Evolutionary conservation across 225 moss, liverwort and hornwort species (phyloP).

Genomic region (Rhytidiadelphus loreus): DNA sequence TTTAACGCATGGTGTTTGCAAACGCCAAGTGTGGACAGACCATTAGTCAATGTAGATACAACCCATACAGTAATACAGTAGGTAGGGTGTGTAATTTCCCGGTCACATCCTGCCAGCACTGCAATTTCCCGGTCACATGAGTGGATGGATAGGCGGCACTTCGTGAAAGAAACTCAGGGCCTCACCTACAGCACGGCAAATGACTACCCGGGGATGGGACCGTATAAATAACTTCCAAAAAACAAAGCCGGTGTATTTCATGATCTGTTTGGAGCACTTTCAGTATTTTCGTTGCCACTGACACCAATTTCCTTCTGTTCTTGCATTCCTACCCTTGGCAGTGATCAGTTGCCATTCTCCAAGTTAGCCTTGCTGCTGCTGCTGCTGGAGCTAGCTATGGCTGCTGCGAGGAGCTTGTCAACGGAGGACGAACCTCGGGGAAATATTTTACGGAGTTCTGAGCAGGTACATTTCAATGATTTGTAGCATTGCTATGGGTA

Average conservation of each 20-base stretch:
- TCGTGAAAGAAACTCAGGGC: background rate
- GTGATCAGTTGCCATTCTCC: background rate
- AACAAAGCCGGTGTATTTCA: too few relatives aligned
- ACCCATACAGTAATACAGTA: background rate
- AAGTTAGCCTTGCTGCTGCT: background rate
- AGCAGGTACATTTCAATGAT: background rate
- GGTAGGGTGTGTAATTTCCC: too few relatives aligned
- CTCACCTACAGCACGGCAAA: background rate
- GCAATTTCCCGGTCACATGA: background rate
- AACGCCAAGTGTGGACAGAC: too few relatives aligned
- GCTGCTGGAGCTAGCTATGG: background rate
- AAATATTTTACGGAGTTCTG: background rate
- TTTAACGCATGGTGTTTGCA: too few relatives aligned
- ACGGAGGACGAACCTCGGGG: background rate
- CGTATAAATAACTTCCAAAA: too few relatives aligned
- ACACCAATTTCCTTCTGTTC: background rate
- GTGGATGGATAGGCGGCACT: background rate
- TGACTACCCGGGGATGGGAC: too few relatives aligned
- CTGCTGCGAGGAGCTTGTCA: background rate
- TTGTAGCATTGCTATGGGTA: background rate
- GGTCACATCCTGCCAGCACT: background rate
- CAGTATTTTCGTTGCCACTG: background rate
- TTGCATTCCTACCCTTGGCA: background rate
- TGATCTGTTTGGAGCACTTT: background rate
- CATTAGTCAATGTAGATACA: background rate